Percentiles rank a stretch among this genome's conserved stretches.
These are phyloP conservation scores for Pyracantha coccinea DNA, from an alignment of 331 rosid genomes.

Conservation along the genomic window DNA sequence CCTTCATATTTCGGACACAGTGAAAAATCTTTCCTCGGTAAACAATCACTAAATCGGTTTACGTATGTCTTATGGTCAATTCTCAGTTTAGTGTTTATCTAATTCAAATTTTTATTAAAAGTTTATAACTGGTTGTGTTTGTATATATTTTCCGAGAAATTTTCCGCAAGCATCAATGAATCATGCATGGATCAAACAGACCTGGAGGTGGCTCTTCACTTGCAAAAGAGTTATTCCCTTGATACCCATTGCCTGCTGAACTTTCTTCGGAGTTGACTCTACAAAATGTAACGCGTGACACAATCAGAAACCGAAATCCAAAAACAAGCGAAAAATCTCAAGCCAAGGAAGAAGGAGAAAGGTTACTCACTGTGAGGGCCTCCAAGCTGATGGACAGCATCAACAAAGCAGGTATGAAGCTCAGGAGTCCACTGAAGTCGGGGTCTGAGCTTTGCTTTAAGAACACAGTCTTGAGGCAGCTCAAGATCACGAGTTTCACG, in stretches of 20 bases:
- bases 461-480: background rate
- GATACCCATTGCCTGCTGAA: conserved; percentile 3
- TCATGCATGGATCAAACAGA: background rate
- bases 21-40: too few species aligned
- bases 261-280: conserved; percentile 14
- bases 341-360: background rate
- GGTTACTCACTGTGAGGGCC: conserved; percentile 15
- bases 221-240: conserved; percentile 7
- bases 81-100: too few species aligned
- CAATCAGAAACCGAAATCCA: background rate
- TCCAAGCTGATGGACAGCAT: conserved; percentile 13
- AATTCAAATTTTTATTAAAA: too few species aligned
- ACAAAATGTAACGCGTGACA: background rate
- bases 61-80: too few species aligned
- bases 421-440: conserved; percentile 16
- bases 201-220: conserved; percentile 23
- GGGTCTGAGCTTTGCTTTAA: background rate
- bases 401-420: conserved; percentile 18
- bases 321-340: background rate
- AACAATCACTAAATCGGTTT: too few species aligned
- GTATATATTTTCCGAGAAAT: background rate
- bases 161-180: background rate
- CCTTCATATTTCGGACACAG: too few species aligned
- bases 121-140: too few species aligned
- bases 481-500: too few species aligned